phyloP scores from a whole-genome alignment of 2,329 filamentous ascomycete species.

The Ascomycota sp. region DNA sequence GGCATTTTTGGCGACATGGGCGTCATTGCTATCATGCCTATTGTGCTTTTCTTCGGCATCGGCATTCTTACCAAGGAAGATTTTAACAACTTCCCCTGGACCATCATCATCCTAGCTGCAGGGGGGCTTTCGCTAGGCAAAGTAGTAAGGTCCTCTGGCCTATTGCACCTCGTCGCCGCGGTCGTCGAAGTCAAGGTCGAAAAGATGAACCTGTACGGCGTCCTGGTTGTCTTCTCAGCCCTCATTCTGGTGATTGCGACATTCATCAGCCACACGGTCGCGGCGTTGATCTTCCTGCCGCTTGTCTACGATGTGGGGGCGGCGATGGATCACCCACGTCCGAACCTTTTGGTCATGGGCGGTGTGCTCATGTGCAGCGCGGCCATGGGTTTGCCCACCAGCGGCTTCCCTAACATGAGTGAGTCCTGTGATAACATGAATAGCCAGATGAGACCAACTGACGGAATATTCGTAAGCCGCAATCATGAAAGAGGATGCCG shows the following conservation, averaged over 20 bases:
- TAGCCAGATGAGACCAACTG: conserved; percentile 3
- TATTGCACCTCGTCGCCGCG: conserved; percentile 71
- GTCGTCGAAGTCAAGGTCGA: conserved; percentile 56
- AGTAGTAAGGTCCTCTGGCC: conserved; percentile 78
- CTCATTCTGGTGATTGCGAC: conserved; percentile 86
- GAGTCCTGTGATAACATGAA: conserved; percentile 23
- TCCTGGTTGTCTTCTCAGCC: conserved; percentile 66
- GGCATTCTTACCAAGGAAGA: conserved; percentile 96
- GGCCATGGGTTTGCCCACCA: conserved; percentile 88
- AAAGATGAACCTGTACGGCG: conserved; percentile 63
- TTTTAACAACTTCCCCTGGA: conserved; percentile 99
- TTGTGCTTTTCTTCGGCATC: conserved; percentile 89
- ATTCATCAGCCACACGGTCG: conserved; percentile 95
- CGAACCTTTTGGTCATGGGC: conserved; percentile 88
- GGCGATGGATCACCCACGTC: conserved; percentile 73
- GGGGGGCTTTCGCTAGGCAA: conserved; percentile 85
- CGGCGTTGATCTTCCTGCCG: conserved; percentile 82
- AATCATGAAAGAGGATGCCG: conserved; percentile 97
- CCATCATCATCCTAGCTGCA: conserved; percentile 93
- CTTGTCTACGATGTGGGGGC: conserved; percentile 73
- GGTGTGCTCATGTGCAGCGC: conserved; percentile 90
- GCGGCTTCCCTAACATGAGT: conserved; percentile 99
- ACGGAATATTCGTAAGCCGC: conserved; percentile 38
- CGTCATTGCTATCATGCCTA: conserved; percentile 87
- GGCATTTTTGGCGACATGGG: conserved; percentile 90